Percentiles rank a stretch among this genome's conserved stretches.
phyloP scores from a whole-genome alignment of 768 basidiomycete species.

The Rhodotorula sphaerocarpa region DNA sequence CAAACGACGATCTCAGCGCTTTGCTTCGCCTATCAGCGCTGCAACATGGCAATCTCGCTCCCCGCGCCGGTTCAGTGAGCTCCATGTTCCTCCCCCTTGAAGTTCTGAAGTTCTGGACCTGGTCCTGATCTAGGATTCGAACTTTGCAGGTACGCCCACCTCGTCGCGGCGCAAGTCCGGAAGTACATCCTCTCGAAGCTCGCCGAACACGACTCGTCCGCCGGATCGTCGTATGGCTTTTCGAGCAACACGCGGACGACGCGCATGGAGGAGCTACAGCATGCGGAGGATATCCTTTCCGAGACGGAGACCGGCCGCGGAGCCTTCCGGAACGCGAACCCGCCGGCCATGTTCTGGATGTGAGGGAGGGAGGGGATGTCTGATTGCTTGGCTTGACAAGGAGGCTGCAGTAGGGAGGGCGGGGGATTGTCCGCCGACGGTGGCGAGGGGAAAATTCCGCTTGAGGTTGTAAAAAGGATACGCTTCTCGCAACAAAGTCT shows the following conservation, averaged over 20 bases:
- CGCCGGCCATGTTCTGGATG: conserved; percentile 19
- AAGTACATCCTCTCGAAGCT: not conserved
- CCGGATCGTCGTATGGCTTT: not conserved
- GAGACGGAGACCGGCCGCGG: conserved; percentile 1
- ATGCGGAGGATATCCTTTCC: not conserved
- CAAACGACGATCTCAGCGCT: conserved; percentile 3
- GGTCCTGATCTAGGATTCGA: not conserved
- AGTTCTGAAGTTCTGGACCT: not conserved
- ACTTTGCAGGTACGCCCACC: conserved; percentile 24
- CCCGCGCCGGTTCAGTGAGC: conserved; percentile 26
- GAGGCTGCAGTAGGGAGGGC: too few relatives aligned
- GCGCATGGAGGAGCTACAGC: not conserved
- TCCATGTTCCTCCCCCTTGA: too few relatives aligned
- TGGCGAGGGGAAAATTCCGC: too few relatives aligned
- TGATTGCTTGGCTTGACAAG: too few relatives aligned
- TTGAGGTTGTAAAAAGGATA: too few relatives aligned
- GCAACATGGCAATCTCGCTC: conserved; percentile 23
- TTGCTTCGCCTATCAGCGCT: conserved; percentile 15
- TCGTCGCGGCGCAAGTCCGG: conserved; percentile 12
- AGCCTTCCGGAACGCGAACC: not conserved
- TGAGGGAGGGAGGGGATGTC: too few relatives aligned
- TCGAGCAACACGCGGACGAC: not conserved
- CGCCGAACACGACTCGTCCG: not conserved
- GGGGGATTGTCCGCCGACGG: too few relatives aligned
- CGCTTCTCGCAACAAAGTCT: too few relatives aligned